Evolutionary conservation across 495 filamentous ascomycete genomes (phyloP), one percentile per base, ranked within the genome.

Genomic region (Aspergillus nidulans): DNA sequence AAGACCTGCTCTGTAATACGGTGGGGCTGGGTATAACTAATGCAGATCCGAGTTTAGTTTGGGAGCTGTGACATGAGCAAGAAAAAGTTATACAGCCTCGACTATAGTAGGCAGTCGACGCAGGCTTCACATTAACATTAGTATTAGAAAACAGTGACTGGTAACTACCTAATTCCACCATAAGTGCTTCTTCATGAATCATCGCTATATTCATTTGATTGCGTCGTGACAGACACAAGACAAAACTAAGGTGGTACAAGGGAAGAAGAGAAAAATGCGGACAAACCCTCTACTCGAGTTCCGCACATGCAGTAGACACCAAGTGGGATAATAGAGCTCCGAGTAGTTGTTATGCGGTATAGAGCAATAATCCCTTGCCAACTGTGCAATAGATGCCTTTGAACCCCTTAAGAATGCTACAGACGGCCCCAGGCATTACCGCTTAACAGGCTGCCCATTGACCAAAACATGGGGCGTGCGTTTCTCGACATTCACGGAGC

Each of bases 391-490:
- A n/a, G n/a, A n/a, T n/a, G n/a, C n/a, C n/a, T n/a, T n/a, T n/a
- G n/a, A n/a, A n/a, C n/a, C n/a, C n/a, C n/a, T n/a, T n/a, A n/a
- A n/a, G n/a, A 28, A 28, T 28, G 26, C 26, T 9, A 9, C 26
- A n/a, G 26, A 2, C 6, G 13, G 3, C 15, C 19, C 18, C 26
- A 7, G 7, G 18, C 21, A 45, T 15, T 56, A 56, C 28, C 53
- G 53, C 10, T 62, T 51, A 41, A 67, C 64, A 6, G 69, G 71
- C 55, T 70, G 58, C 24, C 74, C 74, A 39, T 77, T 77, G 46
- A 75, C 20, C 30, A 69, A 58, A 15, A 75, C 66, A 44, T 72
- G 65, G 4, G 72, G 74, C 0, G 69, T 59, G 20, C 66, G 48
- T 63, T 70, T 73, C 58, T 72, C 70, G 59, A 69, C 68, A 53